Evolutionary conservation across 2,329 filamentous ascomycete species (phyloP).

Genomic region (Penicillium sp.): DNA sequence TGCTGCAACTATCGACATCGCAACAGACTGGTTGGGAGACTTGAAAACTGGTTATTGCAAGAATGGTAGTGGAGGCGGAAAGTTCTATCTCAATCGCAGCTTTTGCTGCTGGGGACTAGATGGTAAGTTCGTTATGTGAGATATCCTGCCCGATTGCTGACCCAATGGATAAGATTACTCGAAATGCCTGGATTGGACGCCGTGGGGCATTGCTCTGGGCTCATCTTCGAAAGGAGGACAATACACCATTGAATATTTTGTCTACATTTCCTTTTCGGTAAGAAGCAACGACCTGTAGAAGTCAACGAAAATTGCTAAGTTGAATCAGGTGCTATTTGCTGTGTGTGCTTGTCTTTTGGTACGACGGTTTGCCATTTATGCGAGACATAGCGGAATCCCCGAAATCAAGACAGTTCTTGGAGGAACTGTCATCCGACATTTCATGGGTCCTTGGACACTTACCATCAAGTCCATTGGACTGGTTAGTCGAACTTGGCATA

Average conservation of each 20-base stretch:
- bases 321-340: constrained; percentile 68
- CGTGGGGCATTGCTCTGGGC: constrained; percentile 75
- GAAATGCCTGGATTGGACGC: constrained; percentile 81
- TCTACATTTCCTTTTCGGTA: constrained; percentile 83
- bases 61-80: constrained; percentile 71
- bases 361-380: constrained; percentile 78
- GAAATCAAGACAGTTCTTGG: constrained; percentile 97
- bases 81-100: constrained; percentile 83
- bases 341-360: constrained; percentile 75
- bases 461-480: constrained; percentile 85
- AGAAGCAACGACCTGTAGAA: constrained; percentile 26
- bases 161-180: constrained; percentile 55
- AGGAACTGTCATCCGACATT: constrained; percentile 85
- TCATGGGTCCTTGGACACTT: constrained; percentile 85
- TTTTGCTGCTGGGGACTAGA: constrained; percentile 96
- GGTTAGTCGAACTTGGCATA: constrained; percentile 47
- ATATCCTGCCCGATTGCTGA: constrained; percentile 10
- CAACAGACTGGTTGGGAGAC: constrained; percentile 90
- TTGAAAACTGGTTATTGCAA: constrained; percentile 87
- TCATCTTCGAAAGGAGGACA: constrained; percentile 64
- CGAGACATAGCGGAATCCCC: constrained; percentile 92
- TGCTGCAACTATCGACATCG: constrained; percentile 85
- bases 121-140: constrained; percentile 35
- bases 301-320: constrained; percentile 21
- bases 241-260: constrained; percentile 82